Evolutionary conservation across 2,329 filamentous ascomycete species (phyloP).

Genomic region (Hortaea werneckii): DNA sequence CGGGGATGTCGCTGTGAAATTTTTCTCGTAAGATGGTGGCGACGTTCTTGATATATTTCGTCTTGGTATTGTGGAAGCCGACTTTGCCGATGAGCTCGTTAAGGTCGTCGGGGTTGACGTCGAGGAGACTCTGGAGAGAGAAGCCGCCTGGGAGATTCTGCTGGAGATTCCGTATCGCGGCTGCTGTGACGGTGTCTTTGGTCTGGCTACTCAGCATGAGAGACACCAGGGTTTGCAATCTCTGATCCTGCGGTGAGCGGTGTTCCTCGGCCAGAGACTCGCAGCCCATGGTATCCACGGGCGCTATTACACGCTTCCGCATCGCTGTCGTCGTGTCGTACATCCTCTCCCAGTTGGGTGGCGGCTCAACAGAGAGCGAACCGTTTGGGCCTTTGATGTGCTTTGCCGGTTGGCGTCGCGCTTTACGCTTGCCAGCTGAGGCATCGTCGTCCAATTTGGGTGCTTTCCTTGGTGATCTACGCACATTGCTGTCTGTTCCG

Average conservation of each 20-base stretch:
- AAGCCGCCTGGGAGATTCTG: conserved; percentile 58
- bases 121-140: conserved; percentile 67
- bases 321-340: conserved; percentile 71
- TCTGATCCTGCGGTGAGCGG: conserved; percentile 45
- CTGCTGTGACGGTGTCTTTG: conserved; percentile 82
- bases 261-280: conserved; percentile 57
- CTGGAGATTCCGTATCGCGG: conserved; percentile 70
- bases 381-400: conserved; percentile 24
- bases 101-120: conserved; percentile 53
- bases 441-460: conserved; percentile 13
- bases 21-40: conserved; percentile 63
- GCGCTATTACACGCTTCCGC: conserved; percentile 60
- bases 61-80: conserved; percentile 91
- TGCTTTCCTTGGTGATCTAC: conserved; percentile 21
- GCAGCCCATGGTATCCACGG: conserved; percentile 97
- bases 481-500: conserved; percentile 3
- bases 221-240: conserved; percentile 78
- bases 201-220: conserved; percentile 90
- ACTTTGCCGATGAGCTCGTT: conserved; percentile 74
- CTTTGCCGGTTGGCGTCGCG: conserved; percentile 23
- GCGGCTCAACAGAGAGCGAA: conserved; percentile 37
- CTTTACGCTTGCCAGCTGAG: conserved; percentile 7
- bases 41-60: conserved; percentile 58
- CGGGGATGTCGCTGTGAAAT: conserved; percentile 67
- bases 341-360: conserved; percentile 72